Base-by-base conservation (phyloP, 805 yeast genomes). In the Saccharomycopsis olivae region DNA sequence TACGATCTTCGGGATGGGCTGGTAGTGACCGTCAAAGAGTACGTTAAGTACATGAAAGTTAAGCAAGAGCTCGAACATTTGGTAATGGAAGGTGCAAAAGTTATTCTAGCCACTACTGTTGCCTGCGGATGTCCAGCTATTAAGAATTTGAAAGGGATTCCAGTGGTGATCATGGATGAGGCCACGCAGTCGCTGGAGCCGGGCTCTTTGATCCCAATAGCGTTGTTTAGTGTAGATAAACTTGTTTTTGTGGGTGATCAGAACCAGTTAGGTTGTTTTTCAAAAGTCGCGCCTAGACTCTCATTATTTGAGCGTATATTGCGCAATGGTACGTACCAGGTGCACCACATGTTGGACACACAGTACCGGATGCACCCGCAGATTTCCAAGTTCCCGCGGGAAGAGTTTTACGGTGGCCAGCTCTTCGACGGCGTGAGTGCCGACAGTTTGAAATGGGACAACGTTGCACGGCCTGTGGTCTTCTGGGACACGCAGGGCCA, bases 111-210 rank as follows among this genome's bases (percentile, higher is more conserved):
- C 1, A 80, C 88, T 1, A 75, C 82, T 2, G 83, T 78, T 29
- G 77, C 76, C 29, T 78, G 84, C 5, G 86, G 85, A 38, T 82
- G 82, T 2, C 68, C 73, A 32, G 74, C 71, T 49, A 58, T 80
- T 48, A 77, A 75, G 49, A 62, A 69, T 11, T 60, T 78, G 8
- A 61, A 65, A 29, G 69, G 65, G 47, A 55, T 70, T 47, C 85
- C 85, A 1, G 76, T 76, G 2, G 81, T 80, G 4, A 78, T 80
- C 24, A 75, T 80, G 81, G 88, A 80, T 60, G 88, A 80, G 58
- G 71, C 84, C 3, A 79, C 87, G 0, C 87, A 79, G 50, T 76
- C 87, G 0, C 74, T 85, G 0, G 89, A 80, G 48, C 81, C 86
- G 5, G 64, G 75, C 1, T 74, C 85, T 0, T 61, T 80, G 47